These are phyloP conservation scores for Carex kokanica DNA, from an alignment of 176 grass and related monocot species.

Conservation along the genomic window DNA sequence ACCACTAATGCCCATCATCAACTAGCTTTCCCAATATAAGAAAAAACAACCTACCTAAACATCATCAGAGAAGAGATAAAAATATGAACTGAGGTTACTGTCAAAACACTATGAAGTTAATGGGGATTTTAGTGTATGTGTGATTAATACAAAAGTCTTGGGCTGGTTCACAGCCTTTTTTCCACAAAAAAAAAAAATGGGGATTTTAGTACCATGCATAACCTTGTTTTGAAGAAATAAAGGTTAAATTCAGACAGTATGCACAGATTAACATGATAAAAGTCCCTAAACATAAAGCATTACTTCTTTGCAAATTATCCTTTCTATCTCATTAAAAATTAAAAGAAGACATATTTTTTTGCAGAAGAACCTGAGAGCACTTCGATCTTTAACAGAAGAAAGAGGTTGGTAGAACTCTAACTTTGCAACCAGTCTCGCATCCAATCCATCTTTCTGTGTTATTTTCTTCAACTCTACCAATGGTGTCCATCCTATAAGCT, in stretches of 20 bases:
- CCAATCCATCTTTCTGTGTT: slow-evolving; percentile 51
- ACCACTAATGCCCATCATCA: neutral
- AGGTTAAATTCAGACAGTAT: neutral
- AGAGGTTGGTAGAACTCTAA: slow-evolving; percentile 77
- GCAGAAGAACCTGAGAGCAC: slow-evolving; percentile 58
- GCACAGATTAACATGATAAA: neutral
- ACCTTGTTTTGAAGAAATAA: slow-evolving; percentile 14
- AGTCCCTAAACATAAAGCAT: neutral
- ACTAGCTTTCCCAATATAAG: neutral
- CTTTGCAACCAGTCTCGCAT: slow-evolving; percentile 59
- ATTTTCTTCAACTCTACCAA: slow-evolving; percentile 69
- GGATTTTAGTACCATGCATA: neutral
- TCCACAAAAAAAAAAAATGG: too few relatives aligned
- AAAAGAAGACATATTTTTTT: slow-evolving; percentile 7
- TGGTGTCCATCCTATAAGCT: slow-evolving; percentile 92
- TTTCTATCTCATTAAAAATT: neutral
- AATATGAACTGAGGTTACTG: neutral
- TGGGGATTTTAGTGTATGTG: neutral
- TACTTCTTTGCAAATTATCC: neutral
- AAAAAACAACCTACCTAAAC: neutral
- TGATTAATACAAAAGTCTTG: too few relatives aligned
- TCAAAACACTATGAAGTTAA: neutral
- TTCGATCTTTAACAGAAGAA: slow-evolving; percentile 76
- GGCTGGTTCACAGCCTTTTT: too few relatives aligned
- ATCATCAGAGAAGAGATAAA: neutral